Evolutionary conservation across 2,329 filamentous ascomycete genomes (phyloP).

Genomic region (Fusarium tuaranense): DNA sequence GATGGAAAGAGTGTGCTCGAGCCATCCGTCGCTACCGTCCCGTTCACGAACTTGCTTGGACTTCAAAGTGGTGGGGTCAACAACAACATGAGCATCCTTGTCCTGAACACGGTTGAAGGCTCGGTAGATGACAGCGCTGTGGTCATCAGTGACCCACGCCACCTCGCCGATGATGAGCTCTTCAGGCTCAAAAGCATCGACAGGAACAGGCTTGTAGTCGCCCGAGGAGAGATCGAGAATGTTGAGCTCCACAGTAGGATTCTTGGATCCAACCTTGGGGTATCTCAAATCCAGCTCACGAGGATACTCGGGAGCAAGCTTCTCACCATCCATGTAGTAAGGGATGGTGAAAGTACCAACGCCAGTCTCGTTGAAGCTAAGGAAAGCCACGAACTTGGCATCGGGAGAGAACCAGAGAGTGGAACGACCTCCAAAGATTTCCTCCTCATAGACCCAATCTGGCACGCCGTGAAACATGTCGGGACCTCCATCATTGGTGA

Average conservation of each 20-base stretch:
- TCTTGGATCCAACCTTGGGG: slow-evolving; percentile 76
- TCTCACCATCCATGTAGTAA: slow-evolving; percentile 72
- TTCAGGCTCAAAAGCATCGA: slow-evolving; percentile 69
- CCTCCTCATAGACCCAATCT: slow-evolving; percentile 85
- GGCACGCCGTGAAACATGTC: slow-evolving; percentile 74
- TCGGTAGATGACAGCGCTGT: slow-evolving; percentile 72
- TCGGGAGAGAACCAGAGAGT: slow-evolving; percentile 95
- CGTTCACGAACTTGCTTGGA: slow-evolving; percentile 65
- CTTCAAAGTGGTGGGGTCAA: slow-evolving; percentile 62
- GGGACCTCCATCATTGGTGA: slow-evolving; percentile 70
- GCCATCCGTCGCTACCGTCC: slow-evolving; percentile 70
- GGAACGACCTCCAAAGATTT: slow-evolving; percentile 74
- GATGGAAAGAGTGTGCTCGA: slow-evolving; percentile 70
- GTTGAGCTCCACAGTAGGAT: slow-evolving; percentile 72
- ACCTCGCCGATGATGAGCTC: slow-evolving; percentile 76
- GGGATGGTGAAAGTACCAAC: slow-evolving; percentile 74
- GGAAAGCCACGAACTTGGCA: slow-evolving; percentile 86
- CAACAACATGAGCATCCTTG: slow-evolving; percentile 69
- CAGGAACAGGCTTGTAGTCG: slow-evolving; percentile 58
- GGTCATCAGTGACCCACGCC: slow-evolving; percentile 72
- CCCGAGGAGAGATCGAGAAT: slow-evolving; percentile 65
- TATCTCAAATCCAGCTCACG: slow-evolving; percentile 73
- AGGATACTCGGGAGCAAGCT: slow-evolving; percentile 71
- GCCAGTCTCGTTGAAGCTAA: slow-evolving; percentile 86
- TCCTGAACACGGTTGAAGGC: slow-evolving; percentile 78